Conservation (phyloP, 495 filamentous ascomycete genomes). For the Neurospora discreta region DNA sequence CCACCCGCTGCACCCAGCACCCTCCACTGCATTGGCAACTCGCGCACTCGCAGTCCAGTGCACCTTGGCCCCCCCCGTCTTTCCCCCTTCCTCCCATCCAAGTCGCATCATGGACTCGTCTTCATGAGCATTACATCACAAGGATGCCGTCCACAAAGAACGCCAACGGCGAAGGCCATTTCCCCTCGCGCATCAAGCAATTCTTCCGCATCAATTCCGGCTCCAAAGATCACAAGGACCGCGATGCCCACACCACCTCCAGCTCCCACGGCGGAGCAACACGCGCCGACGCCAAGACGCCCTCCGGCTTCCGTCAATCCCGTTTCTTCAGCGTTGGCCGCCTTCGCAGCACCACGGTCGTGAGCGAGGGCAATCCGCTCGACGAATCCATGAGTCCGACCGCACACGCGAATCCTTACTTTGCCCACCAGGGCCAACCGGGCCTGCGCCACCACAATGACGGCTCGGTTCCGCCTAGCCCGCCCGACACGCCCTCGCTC, state of each 20-base stretch:
- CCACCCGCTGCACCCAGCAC: not conserved
- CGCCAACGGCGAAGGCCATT: constrained; percentile 45
- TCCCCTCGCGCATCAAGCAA: constrained; percentile 85
- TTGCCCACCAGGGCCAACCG: constrained; percentile 90
- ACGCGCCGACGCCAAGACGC: constrained; percentile 45
- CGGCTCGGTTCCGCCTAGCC: constrained; percentile 86
- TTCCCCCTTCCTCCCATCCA: constrained; percentile 2
- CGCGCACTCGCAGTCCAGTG: constrained; percentile 1
- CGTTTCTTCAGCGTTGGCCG: constrained; percentile 73
- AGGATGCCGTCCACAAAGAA: constrained; percentile 30
- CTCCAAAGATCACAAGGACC: constrained; percentile 30
- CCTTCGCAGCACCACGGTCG: constrained; percentile 73
- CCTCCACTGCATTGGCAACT: not conserved
- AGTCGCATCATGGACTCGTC: constrained; percentile 19
- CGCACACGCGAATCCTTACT: constrained; percentile 93
- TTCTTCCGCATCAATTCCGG: constrained; percentile 87
- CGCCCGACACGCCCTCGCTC: constrained; percentile 78
- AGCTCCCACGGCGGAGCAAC: constrained; percentile 6
- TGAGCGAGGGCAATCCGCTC: constrained; percentile 83
- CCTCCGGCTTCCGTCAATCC: constrained; percentile 57
- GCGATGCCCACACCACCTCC: constrained; percentile 24
- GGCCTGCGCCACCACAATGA: constrained; percentile 89
- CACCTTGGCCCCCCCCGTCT: constrained; percentile 1
- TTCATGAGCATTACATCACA: constrained; percentile 16
- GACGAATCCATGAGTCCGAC: constrained; percentile 86